These are phyloP conservation scores for Rhododendron ferrugineum DNA, from an alignment of 148 eudicot genomes.

Conservation along the genomic window DNA sequence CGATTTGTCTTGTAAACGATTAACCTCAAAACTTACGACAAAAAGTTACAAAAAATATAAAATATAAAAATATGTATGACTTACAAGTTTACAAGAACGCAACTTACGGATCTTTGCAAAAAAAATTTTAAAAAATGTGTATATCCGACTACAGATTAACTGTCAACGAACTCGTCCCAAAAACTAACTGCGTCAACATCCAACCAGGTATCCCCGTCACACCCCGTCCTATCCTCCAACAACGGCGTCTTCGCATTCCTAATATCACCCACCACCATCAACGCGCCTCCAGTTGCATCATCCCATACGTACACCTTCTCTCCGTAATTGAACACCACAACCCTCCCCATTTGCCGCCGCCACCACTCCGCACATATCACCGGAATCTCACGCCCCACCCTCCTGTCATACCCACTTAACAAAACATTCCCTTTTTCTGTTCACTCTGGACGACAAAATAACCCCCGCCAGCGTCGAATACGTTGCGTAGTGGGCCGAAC, in stretches of 20 bases:
- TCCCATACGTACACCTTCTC: constrained; percentile 40
- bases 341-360: not conserved
- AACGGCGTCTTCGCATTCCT: constrained; percentile 41
- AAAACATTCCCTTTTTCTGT: constrained; percentile 21
- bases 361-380: constrained; percentile 39
- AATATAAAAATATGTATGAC: too few species aligned
- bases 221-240: constrained; percentile 19
- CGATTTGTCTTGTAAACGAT: too few species aligned
- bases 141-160: too few species aligned
- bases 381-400: constrained; percentile 32
- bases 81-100: too few species aligned
- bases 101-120: too few species aligned
- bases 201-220: constrained; percentile 39
- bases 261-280: constrained; percentile 55
- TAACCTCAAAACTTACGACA: too few species aligned
- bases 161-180: constrained; percentile 1
- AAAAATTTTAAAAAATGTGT: too few species aligned
- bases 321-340: too few species aligned
- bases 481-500: too few species aligned
- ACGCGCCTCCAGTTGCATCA: constrained; percentile 21
- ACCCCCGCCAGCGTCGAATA: not conserved
- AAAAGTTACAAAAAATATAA: too few species aligned
- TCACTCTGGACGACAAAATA: constrained; percentile 20
- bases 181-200: constrained; percentile 37
- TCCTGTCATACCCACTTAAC: constrained; percentile 28